Evolutionary conservation across 345 rosid species (phyloP), one percentile per base, ranked within the genome.

Genomic region (Citrus hindsii): DNA sequence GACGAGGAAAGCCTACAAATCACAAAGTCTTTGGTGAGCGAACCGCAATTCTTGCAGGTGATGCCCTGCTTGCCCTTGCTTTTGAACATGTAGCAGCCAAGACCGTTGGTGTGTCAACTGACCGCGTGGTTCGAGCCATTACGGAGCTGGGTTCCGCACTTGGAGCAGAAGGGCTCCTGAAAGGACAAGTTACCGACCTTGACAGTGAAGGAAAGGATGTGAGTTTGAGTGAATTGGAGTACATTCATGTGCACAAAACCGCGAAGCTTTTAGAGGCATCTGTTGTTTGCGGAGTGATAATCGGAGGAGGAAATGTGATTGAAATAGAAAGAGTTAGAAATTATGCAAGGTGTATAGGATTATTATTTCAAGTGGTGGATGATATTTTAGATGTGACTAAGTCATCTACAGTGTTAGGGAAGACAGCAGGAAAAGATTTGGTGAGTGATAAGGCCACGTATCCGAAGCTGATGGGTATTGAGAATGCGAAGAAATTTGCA

Each of bases 1-100:
- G 91, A 1, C 87, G 93, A 6, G 94, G 97, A 4, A 85, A 82
- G 83, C 97, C 90, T 18, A 84, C 94, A 0, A 90, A 79, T 68
- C 92, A 92, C 79, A 87, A 79, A 72, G 86, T 77, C 7, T 92
- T 77, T 12, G 92, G 92, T 0, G 93, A 91, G 64, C 87, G 78
- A 51, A 88, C 87, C 0, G 93, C 97, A 0, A 76, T 92, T 75
- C 89, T 91, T 13, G 89, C 93, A 0, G 91, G 93, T 0, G 93
- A 90, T 8, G 94, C 97, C 5, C 86, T 88, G 58, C 86, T 91
- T 18, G 69, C 87, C 18, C 82, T 87, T 27, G 88, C 92, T 19
- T 89, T 91, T 3, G 87, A 89, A 76, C 93, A 91, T 53, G 51
- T 87, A 6, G 90, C 91, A 5, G 67, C 77, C 3, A 63, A 76